Percentiles rank a stretch among this genome's conserved stretches.
Evolutionary conservation across 257 asterid genomes (phyloP).

Genomic region (Buddleja alternifolia): DNA sequence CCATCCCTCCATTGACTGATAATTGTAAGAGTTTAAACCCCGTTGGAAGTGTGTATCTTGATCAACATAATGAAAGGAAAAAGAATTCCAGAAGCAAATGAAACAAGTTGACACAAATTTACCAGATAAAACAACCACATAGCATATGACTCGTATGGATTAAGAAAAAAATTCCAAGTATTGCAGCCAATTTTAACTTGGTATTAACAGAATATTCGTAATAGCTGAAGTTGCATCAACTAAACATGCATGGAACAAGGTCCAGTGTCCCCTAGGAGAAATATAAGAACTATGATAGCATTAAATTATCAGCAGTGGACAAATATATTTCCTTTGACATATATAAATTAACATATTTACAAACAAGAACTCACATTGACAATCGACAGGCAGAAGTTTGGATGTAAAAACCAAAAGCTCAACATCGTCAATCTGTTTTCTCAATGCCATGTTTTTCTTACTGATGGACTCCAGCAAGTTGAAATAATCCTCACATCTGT

Average conservation of each 20-base stretch:
- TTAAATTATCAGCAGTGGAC: neutral
- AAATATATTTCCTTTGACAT: neutral
- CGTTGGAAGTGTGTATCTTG: too few species aligned
- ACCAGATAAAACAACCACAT: too few species aligned
- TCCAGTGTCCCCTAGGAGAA: too few species aligned
- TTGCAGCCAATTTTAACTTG: neutral
- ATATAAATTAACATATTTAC: neutral
- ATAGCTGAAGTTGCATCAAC: neutral
- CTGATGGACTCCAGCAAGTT: constrained; percentile 47
- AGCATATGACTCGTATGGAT: too few species aligned
- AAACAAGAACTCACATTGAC: constrained; percentile 54
- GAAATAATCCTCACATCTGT: constrained; percentile 50
- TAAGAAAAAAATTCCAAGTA: neutral
- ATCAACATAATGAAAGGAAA: neutral
- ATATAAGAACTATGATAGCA: neutral
- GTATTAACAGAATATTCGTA: neutral
- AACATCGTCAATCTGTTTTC: constrained; percentile 46
- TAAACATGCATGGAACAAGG: neutral
- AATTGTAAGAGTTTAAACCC: too few species aligned
- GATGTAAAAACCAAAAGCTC: constrained; percentile 75
- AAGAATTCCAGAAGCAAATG: too few species aligned
- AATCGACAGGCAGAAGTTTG: constrained; percentile 43
- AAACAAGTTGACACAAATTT: too few species aligned
- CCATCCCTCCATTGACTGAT: too few species aligned
- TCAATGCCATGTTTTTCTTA: constrained; percentile 46